A percentile compares a stretch with the other conserved stretches of the same genome.
Conservation (phyloP, 306 rosid species). For the Abrus pulchellus region DNA sequence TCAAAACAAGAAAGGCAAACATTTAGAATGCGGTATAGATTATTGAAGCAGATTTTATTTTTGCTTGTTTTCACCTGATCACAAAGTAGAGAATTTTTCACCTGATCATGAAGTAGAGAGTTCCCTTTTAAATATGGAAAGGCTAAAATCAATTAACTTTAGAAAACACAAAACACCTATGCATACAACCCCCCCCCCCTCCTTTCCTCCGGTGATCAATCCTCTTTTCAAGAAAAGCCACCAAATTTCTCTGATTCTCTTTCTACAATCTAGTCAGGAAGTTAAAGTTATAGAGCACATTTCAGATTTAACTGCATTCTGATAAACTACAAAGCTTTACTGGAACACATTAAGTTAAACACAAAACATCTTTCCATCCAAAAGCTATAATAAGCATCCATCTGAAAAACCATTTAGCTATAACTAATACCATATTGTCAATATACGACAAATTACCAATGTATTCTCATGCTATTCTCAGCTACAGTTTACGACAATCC, state of each 20-base stretch:
- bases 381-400: constrained; percentile 37
- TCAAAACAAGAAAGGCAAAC: constrained; percentile 45
- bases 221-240: not conserved
- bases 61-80: constrained; percentile 25
- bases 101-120: constrained; percentile 29
- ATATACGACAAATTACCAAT: constrained; percentile 3
- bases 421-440: constrained; percentile 28
- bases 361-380: constrained; percentile 21
- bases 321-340: constrained; percentile 20
- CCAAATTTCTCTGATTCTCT: constrained; percentile 11
- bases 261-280: constrained; percentile 27
- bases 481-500: constrained; percentile 26
- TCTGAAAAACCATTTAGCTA: constrained; percentile 24
- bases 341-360: constrained; percentile 34
- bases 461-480: constrained; percentile 28
- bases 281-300: constrained; percentile 9
- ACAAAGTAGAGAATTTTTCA: constrained; percentile 31
- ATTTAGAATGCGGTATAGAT: constrained; percentile 24
- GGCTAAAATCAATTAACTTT: constrained; percentile 27
- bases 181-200: not conserved
- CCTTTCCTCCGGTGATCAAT: not conserved
- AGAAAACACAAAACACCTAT: constrained; percentile 36
- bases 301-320: constrained; percentile 7
- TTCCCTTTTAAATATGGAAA: constrained; percentile 38
- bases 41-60: constrained; percentile 29